Evolutionary conservation across 176 grass and related monocot genomes (phyloP), one percentile per base, ranked within the genome.

Genomic region (Leersia perrieri): DNA sequence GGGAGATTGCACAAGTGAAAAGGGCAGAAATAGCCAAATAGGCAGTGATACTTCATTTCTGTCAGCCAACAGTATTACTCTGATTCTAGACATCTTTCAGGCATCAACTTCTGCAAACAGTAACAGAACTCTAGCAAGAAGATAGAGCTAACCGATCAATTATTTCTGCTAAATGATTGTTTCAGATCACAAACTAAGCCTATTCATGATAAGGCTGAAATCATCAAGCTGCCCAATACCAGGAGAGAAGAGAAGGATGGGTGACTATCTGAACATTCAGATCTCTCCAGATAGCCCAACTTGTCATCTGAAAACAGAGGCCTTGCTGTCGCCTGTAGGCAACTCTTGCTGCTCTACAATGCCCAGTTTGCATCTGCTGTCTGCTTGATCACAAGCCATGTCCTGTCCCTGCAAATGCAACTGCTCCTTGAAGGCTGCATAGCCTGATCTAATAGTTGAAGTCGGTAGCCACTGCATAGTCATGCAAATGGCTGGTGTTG

Each of bases 401-500:
- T 77, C 86, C 15, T 70, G 55, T 77, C 86, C 22, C 73, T 58
- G 86, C n/a, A 63, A 57, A 41, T 26, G 11, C 14, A 38, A 38
- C 61, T 58, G 74, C 58, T 40, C 29, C 25, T 31, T 78, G 73
- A 73, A 64, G 79, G 73, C 7, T 83, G 53, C 53, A 25, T 58
- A 8, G 60, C 27, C 18, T 65, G 40, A 58, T 9, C 66, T 2
- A 88, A 83, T 44, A 83, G 86, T 83, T 64, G 44, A 67, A 73
- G 80, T 79, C 80, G 66, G 86, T n/a, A 69, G 74, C 27, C 20
- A 18, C 25, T 22, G 53, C 27, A 5, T 39, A 47, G 2, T 53
- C 49, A 70, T 53, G 49, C 64, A 31, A 35, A 61, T 63, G 72
- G 72, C 55, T 25, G 64, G 14, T 72, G 60, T 45, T 63, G 63